phyloP scores from a whole-genome alignment of 1,284 basidiomycete species.

The Cryptococcus deneoformans region DNA sequence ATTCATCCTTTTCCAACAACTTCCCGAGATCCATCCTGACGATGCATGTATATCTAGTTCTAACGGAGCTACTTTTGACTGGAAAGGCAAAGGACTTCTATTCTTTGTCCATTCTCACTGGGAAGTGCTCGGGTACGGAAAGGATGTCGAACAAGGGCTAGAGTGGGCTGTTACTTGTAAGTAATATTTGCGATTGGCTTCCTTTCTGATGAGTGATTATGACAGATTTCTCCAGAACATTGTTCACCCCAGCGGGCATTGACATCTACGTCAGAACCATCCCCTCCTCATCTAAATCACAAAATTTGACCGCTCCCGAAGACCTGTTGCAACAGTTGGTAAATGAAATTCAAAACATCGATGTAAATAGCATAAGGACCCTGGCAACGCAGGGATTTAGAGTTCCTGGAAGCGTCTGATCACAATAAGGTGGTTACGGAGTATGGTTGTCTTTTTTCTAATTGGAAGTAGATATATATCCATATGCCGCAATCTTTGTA shows the following conservation, averaged over 20 bases:
- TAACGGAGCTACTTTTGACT: conserved; percentile 51
- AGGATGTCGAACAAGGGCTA: conserved; percentile 35
- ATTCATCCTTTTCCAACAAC: background rate
- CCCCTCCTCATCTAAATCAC: conserved; percentile 2
- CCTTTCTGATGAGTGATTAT: background rate
- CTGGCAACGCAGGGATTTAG: conserved; percentile 30
- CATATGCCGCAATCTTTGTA: no score
- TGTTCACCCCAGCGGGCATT: conserved; percentile 57
- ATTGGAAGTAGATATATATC: background rate
- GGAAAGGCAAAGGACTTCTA: conserved; percentile 54
- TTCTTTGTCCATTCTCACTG: conserved; percentile 53
- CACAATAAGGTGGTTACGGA: background rate
- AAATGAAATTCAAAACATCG: conserved; percentile 9
- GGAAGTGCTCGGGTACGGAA: conserved; percentile 54
- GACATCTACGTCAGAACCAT: conserved; percentile 52
- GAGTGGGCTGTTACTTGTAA: conserved; percentile 55
- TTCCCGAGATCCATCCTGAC: background rate
- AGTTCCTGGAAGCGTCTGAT: conserved; percentile 27
- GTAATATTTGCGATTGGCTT: conserved; percentile 6
- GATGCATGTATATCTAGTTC: conserved; percentile 9
- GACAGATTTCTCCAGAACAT: conserved; percentile 54
- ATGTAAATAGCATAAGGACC: conserved; percentile 18
- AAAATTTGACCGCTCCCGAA: conserved; percentile 6
- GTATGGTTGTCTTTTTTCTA: conserved; percentile 11
- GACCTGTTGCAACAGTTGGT: conserved; percentile 22